Conservation (phyloP, 140 eudicot species). For the Flaveria floridana region DNA sequence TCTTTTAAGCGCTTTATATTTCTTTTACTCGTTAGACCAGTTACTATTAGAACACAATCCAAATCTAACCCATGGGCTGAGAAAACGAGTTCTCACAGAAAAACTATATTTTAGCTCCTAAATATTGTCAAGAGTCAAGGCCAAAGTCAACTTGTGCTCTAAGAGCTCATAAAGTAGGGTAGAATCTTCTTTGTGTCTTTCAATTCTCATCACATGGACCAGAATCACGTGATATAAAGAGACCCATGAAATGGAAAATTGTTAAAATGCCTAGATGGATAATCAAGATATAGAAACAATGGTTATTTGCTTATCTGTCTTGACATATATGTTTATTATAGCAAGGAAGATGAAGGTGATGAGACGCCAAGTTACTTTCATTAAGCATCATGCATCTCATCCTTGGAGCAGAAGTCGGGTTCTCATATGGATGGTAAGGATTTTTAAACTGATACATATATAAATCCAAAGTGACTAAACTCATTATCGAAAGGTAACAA, state of each 20-base stretch:
- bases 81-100: neutral
- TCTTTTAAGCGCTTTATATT: neutral
- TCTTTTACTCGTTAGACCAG: neutral
- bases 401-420: conserved; percentile 93
- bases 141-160: neutral
- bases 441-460: conserved; percentile 11
- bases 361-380: conserved; percentile 91
- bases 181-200: neutral
- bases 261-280: neutral
- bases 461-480: neutral
- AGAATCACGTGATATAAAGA: conserved; percentile 4
- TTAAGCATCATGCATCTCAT: conserved; percentile 89
- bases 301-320: neutral
- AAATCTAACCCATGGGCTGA: neutral
- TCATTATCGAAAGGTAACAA: neutral
- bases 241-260: conserved; percentile 12
- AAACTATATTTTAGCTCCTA: neutral
- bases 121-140: neutral
- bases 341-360: conserved; percentile 71
- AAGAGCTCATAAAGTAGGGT: neutral
- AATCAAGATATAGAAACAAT: neutral
- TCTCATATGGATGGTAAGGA: conserved; percentile 90
- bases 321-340: conserved; percentile 18
- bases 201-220: neutral
- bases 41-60: neutral